Base-by-base conservation (phyloP, 805 yeast genomes). In the Pichia paraexigua region DNA sequence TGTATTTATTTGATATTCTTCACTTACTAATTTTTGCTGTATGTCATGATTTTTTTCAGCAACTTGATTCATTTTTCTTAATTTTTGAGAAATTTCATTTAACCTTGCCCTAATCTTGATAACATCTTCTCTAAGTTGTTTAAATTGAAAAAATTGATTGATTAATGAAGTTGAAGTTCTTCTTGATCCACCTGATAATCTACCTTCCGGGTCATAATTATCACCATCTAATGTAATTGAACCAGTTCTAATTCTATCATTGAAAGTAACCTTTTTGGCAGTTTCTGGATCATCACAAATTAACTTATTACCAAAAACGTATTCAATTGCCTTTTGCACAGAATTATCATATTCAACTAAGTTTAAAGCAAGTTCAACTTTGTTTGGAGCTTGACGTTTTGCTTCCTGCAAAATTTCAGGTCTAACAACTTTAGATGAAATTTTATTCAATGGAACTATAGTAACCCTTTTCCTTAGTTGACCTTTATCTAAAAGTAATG, bases 141-240 rank as follows among this genome's bases (percentile, higher is more conserved):
- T 65, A 58, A 76, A 83, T 52, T 78, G 78, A 60, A 85, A 92
- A 64, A 90, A 79, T 43, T 78, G 79, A 12, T 79, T 64, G 51
- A 91, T 71, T 3, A 85, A 66, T 0, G 89, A 77, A 1, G 79
- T 74, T 17, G 78, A 70, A 46, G 73, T 72, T 56, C 75, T 81
- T 58, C 92, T 76, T 21, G 95, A 83, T n/a, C 98, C 98, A 46
- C 99, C 99, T 1, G 97, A 87, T 27, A 94, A 72, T 9, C 96
- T 87, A 17, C 99, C 99, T 58, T 85, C 89, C 0, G 99, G 99
- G 63, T 94, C 99, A 68, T 91, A 94, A 12, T 85, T 78, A 65
- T 94, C 99, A 48, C 99, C 99, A 49, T 90, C 91, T 35, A 87
- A 65, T 0, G 99, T 94, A 17, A 95, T 89, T 30, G 95, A 83